Conservation (phyloP, 2,329 filamentous ascomycete genomes). For the Dactylonectria estremocensis region DNA sequence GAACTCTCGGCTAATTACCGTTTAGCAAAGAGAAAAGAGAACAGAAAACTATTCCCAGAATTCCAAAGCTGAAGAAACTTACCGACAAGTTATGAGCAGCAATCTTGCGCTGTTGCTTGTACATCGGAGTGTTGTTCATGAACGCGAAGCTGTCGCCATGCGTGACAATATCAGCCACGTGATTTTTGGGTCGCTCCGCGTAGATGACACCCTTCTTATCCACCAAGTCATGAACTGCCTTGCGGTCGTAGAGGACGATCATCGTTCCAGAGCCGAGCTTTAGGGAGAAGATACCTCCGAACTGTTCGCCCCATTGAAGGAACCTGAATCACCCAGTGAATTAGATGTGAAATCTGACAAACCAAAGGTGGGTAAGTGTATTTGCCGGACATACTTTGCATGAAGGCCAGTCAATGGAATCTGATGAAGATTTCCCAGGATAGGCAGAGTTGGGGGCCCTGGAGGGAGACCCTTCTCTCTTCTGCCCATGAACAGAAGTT, state of each 20-base stretch:
- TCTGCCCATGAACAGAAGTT: slow-evolving; percentile 1
- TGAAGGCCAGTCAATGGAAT: background rate
- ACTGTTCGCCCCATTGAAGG: background rate
- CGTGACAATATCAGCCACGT: background rate
- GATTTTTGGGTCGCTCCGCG: background rate
- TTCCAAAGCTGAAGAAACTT: background rate
- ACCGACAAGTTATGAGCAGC: background rate
- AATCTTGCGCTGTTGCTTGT: background rate
- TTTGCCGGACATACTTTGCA: background rate
- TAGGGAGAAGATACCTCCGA: background rate
- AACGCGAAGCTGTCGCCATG: background rate
- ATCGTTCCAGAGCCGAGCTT: background rate
- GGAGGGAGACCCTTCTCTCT: background rate
- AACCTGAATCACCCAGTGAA: background rate
- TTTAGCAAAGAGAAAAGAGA: background rate
- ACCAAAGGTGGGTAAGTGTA: background rate
- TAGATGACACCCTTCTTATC: background rate
- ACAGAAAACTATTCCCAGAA: too few relatives aligned
- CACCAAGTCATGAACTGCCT: background rate
- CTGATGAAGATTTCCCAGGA: background rate
- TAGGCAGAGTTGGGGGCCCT: background rate
- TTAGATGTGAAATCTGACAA: too few relatives aligned
- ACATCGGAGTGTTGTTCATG: background rate
- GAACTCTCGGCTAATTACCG: background rate
- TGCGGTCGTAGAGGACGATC: slow-evolving; percentile 1